Percentiles rank a stretch among this genome's conserved stretches.
phyloP scores from a whole-genome alignment of 2,329 filamentous ascomycete species.

The Cylindrodendrum hubeiense region DNA sequence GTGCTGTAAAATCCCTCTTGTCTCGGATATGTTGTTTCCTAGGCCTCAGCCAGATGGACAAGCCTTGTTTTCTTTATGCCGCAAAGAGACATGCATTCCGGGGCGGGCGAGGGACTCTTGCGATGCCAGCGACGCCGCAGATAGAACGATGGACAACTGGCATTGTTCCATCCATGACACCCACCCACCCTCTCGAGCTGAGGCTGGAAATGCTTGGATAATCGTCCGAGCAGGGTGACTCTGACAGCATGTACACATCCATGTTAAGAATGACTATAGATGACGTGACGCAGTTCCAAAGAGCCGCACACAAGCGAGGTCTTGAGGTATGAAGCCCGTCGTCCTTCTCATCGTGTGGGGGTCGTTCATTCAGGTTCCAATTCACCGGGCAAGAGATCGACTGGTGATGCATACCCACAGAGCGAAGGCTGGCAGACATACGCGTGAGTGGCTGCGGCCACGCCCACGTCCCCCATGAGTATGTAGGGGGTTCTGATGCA shows the following conservation, averaged over 20 bases:
- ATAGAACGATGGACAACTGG: conserved; percentile 40
- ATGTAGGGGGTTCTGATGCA: conserved; percentile 24
- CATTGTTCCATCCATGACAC: conserved; percentile 30
- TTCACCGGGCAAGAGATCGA: conserved; percentile 31
- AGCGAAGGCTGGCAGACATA: conserved; percentile 25
- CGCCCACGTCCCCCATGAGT: conserved; percentile 28
- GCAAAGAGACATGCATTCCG: conserved; percentile 28
- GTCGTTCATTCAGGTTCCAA: conserved; percentile 31
- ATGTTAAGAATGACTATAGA: conserved; percentile 3
- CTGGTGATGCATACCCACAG: conserved; percentile 25
- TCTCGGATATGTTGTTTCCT: conserved; percentile 4
- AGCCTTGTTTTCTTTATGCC: conserved; percentile 28
- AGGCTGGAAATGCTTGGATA: conserved; percentile 3
- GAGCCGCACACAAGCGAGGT: neutral
- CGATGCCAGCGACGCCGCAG: conserved; percentile 29
- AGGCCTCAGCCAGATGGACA: conserved; percentile 15
- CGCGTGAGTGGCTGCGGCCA: conserved; percentile 35
- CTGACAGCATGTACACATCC: conserved; percentile 9
- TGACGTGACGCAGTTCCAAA: conserved; percentile 9
- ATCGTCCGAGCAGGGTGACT: conserved; percentile 9
- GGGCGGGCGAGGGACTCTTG: conserved; percentile 26
- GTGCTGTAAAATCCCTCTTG: neutral
- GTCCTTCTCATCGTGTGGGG: conserved; percentile 18
- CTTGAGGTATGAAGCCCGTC: neutral
- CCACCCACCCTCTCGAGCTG: conserved; percentile 21